Conservation (phyloP, 805 yeast genomes). For the Blastobotrys robertii region DNA sequence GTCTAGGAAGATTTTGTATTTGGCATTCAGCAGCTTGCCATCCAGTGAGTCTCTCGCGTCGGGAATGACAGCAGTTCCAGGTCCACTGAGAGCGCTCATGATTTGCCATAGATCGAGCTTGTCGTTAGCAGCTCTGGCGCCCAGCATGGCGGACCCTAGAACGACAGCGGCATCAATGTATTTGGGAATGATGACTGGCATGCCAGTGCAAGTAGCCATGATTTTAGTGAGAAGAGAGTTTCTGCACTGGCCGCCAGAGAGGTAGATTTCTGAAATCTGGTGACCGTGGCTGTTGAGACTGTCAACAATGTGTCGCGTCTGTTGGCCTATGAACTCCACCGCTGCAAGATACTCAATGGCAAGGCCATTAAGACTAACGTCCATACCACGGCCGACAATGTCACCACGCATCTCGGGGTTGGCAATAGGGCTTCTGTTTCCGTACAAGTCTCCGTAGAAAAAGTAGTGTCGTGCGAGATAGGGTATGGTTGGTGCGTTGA, state of each 20-base stretch:
- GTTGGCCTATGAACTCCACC: constrained; percentile 95
- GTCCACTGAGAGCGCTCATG: constrained; percentile 77
- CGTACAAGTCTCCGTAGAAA: constrained; percentile 94
- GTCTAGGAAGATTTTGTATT: constrained; percentile 79
- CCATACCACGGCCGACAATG: constrained; percentile 90
- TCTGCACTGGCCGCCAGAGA: constrained; percentile 96
- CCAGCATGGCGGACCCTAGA: constrained; percentile 88
- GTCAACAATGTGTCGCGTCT: constrained; percentile 89
- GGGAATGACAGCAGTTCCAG: constrained; percentile 74
- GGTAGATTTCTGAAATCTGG: constrained; percentile 59
- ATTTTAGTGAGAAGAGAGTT: constrained; percentile 82
- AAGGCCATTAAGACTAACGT: constrained; percentile 69
- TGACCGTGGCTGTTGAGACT: constrained; percentile 79
- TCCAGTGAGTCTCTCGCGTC: constrained; percentile 48
- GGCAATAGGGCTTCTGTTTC: constrained; percentile 96
- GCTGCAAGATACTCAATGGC: constrained; percentile 86
- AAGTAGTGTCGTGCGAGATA: constrained; percentile 75
- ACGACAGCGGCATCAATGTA: constrained; percentile 97
- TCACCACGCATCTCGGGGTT: constrained; percentile 90
- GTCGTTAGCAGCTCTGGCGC: constrained; percentile 80
- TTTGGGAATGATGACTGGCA: constrained; percentile 86
- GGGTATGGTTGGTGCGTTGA: constrained; percentile 60
- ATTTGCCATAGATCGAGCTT: constrained; percentile 58
- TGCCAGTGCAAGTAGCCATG: constrained; percentile 85
- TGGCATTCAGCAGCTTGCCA: constrained; percentile 59